A percentile compares a stretch with the other conserved stretches of the same genome.
These are phyloP conservation scores for Platismatia glauca DNA, from an alignment of 495 filamentous ascomycete species.

Conservation along the genomic window DNA sequence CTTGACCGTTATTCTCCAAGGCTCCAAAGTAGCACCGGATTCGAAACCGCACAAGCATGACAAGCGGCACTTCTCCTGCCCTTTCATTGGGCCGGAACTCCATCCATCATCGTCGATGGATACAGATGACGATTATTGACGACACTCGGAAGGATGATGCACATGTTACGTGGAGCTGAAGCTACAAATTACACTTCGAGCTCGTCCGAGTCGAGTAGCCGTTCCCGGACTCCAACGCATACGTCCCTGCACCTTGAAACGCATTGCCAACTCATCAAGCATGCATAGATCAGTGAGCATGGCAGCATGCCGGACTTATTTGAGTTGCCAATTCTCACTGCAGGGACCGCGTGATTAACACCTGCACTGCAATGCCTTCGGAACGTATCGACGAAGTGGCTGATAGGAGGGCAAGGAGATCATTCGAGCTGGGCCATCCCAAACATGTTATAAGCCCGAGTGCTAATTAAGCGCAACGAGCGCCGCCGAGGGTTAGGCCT, in stretches of 20 bases:
- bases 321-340: slow-evolving; percentile 21
- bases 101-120: background rate
- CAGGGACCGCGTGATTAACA: slow-evolving; percentile 3
- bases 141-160: slow-evolving; percentile 3
- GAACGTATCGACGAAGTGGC: background rate
- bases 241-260: slow-evolving; percentile 53
- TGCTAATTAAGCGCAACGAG: slow-evolving; percentile 18
- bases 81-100: slow-evolving; percentile 12
- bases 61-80: background rate
- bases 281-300: slow-evolving; percentile 47
- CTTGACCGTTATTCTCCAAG: background rate
- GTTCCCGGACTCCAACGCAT: slow-evolving; percentile 39
- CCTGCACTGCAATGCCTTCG: slow-evolving; percentile 10
- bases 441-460: slow-evolving; percentile 1
- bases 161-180: background rate
- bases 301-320: slow-evolving; percentile 26
- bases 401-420: background rate
- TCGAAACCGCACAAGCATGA: background rate
- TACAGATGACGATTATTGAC: slow-evolving; percentile 1
- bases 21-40: background rate
- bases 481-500: slow-evolving; percentile 15
- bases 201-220: slow-evolving; percentile 24
- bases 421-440: background rate
- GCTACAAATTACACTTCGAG: slow-evolving; percentile 16
- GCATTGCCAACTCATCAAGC: slow-evolving; percentile 87